These are phyloP conservation scores for Colletotrichum theobromicola DNA, from an alignment of 2,329 filamentous ascomycete species.

Conservation along the genomic window DNA sequence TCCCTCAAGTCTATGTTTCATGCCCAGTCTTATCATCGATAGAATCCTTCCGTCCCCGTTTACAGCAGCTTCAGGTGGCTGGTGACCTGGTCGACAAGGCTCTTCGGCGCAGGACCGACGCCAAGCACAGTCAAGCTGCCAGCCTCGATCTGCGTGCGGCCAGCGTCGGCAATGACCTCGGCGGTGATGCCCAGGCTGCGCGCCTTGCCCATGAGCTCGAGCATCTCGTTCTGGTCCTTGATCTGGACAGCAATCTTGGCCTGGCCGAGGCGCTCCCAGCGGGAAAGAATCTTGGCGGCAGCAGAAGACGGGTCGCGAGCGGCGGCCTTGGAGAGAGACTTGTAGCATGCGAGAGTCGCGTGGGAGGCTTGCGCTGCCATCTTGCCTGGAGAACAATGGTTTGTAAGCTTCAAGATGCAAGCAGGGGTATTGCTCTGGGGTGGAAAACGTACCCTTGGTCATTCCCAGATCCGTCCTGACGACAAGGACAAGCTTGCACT, in stretches of 20 bases:
- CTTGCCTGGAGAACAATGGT: slow-evolving; percentile 68
- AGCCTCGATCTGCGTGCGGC: slow-evolving; percentile 92
- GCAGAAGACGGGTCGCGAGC: slow-evolving; percentile 55
- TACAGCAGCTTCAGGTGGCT: slow-evolving; percentile 84
- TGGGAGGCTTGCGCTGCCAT: slow-evolving; percentile 95
- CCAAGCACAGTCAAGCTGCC: slow-evolving; percentile 93
- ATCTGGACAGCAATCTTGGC: slow-evolving; percentile 92
- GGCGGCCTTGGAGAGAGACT: slow-evolving; percentile 69
- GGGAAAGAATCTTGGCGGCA: slow-evolving; percentile 69
- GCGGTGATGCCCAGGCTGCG: slow-evolving; percentile 85
- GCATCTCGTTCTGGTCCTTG: slow-evolving; percentile 83
- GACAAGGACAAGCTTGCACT: slow-evolving; percentile 93
- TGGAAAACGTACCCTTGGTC: slow-evolving; percentile 79
- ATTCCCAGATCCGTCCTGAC: slow-evolving; percentile 95
- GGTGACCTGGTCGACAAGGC: slow-evolving; percentile 84
- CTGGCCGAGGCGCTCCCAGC: slow-evolving; percentile 88
- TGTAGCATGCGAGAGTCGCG: slow-evolving; percentile 98
- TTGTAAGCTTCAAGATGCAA: not conserved
- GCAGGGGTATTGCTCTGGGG: not conserved
- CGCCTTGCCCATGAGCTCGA: slow-evolving; percentile 77
- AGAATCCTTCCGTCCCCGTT: slow-evolving; percentile 21
- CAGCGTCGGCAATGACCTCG: slow-evolving; percentile 93
- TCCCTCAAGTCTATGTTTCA: slow-evolving; percentile 6
- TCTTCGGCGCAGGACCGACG: slow-evolving; percentile 81
- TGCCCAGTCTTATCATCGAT: not conserved